Conservation (phyloP, 148 eudicot species). For the Rhododendron ovatum region DNA sequence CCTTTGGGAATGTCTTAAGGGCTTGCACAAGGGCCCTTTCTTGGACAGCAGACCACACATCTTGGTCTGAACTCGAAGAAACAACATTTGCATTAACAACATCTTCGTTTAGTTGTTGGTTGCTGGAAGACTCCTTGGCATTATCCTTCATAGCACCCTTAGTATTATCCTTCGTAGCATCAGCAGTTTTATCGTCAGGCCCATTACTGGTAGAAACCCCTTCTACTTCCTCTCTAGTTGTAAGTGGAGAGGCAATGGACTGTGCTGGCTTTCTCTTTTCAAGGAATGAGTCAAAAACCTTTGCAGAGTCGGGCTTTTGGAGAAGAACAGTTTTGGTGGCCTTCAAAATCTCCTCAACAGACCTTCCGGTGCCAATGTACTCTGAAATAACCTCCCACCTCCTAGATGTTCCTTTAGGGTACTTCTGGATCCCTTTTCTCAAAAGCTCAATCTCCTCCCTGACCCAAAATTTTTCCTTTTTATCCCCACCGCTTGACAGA, state of each 20-base stretch:
- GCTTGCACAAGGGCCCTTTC: slow-evolving; percentile 95
- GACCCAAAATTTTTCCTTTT: slow-evolving; percentile 80
- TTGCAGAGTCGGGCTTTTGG: slow-evolving; percentile 86
- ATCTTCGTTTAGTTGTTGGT: slow-evolving; percentile 17
- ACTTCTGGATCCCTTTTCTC: slow-evolving; percentile 79
- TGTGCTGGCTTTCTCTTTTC: slow-evolving; percentile 87
- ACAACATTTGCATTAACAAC: slow-evolving; percentile 20
- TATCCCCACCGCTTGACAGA: slow-evolving; percentile 38
- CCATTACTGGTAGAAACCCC: slow-evolving; percentile 25
- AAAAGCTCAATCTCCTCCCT: slow-evolving; percentile 90
- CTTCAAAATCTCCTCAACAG: slow-evolving; percentile 93
- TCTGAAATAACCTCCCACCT: slow-evolving; percentile 99
- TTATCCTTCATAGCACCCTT: slow-evolving; percentile 12
- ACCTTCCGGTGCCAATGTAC: slow-evolving; percentile 77
- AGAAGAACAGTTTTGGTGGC: slow-evolving; percentile 95
- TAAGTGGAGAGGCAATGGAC: slow-evolving; percentile 79
- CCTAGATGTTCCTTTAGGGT: slow-evolving; percentile 88
- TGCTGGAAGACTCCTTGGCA: slow-evolving; percentile 18
- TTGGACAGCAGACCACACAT: slow-evolving; percentile 86
- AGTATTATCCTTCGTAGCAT: slow-evolving; percentile 1
- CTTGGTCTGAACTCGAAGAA: slow-evolving; percentile 47
- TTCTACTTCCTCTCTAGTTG: slow-evolving; percentile 68
- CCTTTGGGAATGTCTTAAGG: slow-evolving; percentile 86
- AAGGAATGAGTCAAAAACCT: slow-evolving; percentile 95
- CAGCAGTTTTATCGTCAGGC: background rate